Conservation (phyloP, 352 stramenopile genomes). For the Phytopythium cucurbitacearum region DNA sequence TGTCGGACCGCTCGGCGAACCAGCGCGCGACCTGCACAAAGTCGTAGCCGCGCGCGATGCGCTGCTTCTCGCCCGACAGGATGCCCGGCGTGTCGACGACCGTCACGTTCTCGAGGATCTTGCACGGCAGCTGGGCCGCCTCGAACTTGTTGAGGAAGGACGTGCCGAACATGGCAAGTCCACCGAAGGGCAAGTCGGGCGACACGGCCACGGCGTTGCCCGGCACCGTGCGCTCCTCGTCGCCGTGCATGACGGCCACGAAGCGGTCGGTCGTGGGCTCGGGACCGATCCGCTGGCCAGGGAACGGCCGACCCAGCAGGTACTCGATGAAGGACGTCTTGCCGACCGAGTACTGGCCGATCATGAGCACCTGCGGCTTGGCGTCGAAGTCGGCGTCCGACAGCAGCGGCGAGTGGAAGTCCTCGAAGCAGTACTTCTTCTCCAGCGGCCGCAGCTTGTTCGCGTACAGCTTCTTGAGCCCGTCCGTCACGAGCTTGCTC, state of each 20-base stretch:
- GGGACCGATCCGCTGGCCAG: conserved; percentile 94
- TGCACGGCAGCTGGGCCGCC: conserved; percentile 91
- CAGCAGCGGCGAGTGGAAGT: conserved; percentile 92
- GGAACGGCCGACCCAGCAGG: conserved; percentile 95
- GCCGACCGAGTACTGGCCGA: conserved; percentile 97
- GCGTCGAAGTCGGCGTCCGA: conserved; percentile 95
- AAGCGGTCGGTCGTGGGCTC: conserved; percentile 99
- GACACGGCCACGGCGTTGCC: conserved; percentile 96
- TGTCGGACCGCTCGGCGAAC: conserved; percentile 96
- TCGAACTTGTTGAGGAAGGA: conserved; percentile 98
- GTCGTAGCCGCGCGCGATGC: conserved; percentile 95
- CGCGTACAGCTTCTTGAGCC: conserved; percentile 77
- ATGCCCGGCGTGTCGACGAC: conserved; percentile 98
- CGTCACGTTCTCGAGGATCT: conserved; percentile 93
- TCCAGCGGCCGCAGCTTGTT: conserved; percentile 81
- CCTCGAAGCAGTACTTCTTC: conserved; percentile 91
- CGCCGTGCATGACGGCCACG: conserved; percentile 96
- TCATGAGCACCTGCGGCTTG: conserved; percentile 97
- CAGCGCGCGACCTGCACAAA: conserved; percentile 90
- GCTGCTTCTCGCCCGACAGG: conserved; percentile 98
- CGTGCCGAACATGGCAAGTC: conserved; percentile 96
- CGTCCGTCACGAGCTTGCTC: conserved; percentile 69
- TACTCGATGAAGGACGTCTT: conserved; percentile 99
- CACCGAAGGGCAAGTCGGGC: conserved; percentile 92
- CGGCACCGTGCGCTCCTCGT: conserved; percentile 95